Evolutionary conservation across 495 filamentous ascomycete genomes (phyloP), one percentile per base, ranked within the genome.

Genomic region (Lophiotrema nucula): DNA sequence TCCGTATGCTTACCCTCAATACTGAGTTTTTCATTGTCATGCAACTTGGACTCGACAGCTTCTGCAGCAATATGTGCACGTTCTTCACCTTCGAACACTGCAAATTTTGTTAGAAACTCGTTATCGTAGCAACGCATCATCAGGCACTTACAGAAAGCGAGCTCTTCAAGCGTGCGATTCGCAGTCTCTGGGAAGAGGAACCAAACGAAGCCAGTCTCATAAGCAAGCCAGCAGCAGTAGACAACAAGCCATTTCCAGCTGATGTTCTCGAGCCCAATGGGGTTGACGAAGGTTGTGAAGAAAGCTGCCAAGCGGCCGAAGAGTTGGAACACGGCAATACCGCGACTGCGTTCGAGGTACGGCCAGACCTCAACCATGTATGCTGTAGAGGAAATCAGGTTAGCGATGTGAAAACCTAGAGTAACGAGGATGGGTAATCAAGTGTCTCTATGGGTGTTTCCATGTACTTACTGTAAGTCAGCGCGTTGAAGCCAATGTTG

Each of bases 361-460:
- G 84, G 83, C 74, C 82, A 87, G 5, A 87, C 65, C 56, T 88
- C 84, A 24, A 85, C 74, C 45, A 86, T 75, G 69, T 84, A 86
- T 21, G 84, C 77, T 72, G 19, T 43, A 13, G 39, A 8, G 18
- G 56, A 12, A 19, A 15, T 22, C 3, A 27, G 3, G 2, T 48
- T 12, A 42, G 27, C n/a, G 23, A n/a, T n/a, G n/a, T n/a, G n/a
- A n/a, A n/a, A n/a, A n/a, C n/a, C n/a, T n/a, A n/a, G n/a, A n/a
- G n/a, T n/a, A n/a, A n/a, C n/a, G n/a, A n/a, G n/a, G n/a, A n/a
- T n/a, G n/a, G n/a, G n/a, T n/a, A n/a, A n/a, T n/a, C n/a, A n/a
- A n/a, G n/a, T 47, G 5, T 2, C 3, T 21, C 13, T 18, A 35
- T n/a, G n/a, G 10, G 3, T 8, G 15, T 13, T 10, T n/a, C 22